Percentiles rank a stretch among this genome's conserved stretches.
phyloP scores from a whole-genome alignment of 305 asterid genomes.

The Solanum aculeatissimum region DNA sequence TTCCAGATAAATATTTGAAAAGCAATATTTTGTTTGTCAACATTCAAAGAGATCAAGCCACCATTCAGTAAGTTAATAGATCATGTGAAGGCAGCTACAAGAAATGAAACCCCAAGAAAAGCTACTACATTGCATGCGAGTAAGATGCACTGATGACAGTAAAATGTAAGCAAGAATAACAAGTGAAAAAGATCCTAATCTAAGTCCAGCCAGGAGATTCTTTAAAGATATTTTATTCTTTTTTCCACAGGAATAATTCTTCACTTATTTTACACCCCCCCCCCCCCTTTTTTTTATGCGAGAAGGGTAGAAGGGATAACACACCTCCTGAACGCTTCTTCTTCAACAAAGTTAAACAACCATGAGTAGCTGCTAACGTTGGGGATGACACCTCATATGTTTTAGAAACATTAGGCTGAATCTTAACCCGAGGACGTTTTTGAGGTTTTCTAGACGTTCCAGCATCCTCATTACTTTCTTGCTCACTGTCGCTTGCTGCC shows the following conservation, averaged over 20 bases:
- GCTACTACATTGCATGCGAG: not conserved
- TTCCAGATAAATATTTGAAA: not conserved
- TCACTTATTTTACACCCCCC: not conserved
- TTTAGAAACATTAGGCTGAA: slow-evolving; percentile 45
- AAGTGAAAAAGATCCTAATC: not conserved
- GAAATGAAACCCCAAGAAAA: not conserved
- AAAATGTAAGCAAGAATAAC: not conserved
- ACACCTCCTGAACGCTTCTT: slow-evolving; percentile 83
- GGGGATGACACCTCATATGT: slow-evolving; percentile 36
- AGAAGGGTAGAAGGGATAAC: slow-evolving; percentile 6
- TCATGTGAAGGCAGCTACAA: not conserved
- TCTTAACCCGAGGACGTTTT: slow-evolving; percentile 66
- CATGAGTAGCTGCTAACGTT: slow-evolving; percentile 29
- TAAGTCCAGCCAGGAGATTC: not conserved
- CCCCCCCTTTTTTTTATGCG: not conserved
- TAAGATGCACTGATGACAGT: not conserved
- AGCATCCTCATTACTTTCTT: slow-evolving; percentile 71
- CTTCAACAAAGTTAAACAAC: slow-evolving; percentile 51
- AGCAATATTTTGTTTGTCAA: not conserved
- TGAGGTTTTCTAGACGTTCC: slow-evolving; percentile 70
- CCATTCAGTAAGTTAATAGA: not conserved
- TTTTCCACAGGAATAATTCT: not conserved
- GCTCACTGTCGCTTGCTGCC: slow-evolving; percentile 82
- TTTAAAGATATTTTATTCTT: not conserved
- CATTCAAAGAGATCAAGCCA: not conserved